phyloP scores from a whole-genome alignment of 2,329 filamentous ascomycete species.

The Diaporthe eres region DNA sequence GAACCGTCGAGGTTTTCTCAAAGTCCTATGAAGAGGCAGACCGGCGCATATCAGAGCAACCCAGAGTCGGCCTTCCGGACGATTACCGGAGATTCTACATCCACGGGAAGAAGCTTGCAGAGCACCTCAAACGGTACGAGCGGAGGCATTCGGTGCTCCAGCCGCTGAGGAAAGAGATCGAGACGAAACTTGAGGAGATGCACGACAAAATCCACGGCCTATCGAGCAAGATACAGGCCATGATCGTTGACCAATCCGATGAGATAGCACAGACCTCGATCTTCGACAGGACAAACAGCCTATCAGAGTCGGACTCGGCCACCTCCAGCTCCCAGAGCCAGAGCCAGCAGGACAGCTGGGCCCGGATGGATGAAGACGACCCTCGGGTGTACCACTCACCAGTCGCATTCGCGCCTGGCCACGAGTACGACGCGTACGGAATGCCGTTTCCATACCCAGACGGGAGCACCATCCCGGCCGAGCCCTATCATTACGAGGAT shows the following conservation, averaged over 20 bases:
- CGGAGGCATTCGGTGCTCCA: constrained; percentile 50
- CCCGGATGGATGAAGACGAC: constrained; percentile 47
- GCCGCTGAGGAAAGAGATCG: constrained; percentile 52
- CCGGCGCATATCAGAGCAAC: constrained; percentile 57
- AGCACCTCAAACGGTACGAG: constrained; percentile 58
- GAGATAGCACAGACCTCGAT: constrained; percentile 58
- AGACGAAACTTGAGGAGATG: constrained; percentile 55
- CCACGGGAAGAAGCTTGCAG: constrained; percentile 62
- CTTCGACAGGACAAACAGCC: constrained; percentile 64
- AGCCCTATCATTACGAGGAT: constrained; percentile 46
- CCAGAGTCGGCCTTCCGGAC: constrained; percentile 61
- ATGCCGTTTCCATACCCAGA: constrained; percentile 50
- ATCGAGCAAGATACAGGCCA: constrained; percentile 56
- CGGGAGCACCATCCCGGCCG: constrained; percentile 46
- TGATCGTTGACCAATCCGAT: constrained; percentile 53
- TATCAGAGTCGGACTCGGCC: constrained; percentile 63
- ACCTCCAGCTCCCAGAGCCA: constrained; percentile 55
- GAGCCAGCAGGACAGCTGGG: constrained; percentile 44
- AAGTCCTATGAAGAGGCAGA: constrained; percentile 63
- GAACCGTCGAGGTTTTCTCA: constrained; percentile 63
- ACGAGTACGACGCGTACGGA: constrained; percentile 53
- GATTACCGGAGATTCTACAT: constrained; percentile 67
- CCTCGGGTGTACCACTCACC: constrained; percentile 50
- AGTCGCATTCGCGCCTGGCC: constrained; percentile 44
- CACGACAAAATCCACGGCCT: constrained; percentile 59